Evolutionary conservation across 306 rosid species (phyloP).

Genomic region (Betula pendula): DNA sequence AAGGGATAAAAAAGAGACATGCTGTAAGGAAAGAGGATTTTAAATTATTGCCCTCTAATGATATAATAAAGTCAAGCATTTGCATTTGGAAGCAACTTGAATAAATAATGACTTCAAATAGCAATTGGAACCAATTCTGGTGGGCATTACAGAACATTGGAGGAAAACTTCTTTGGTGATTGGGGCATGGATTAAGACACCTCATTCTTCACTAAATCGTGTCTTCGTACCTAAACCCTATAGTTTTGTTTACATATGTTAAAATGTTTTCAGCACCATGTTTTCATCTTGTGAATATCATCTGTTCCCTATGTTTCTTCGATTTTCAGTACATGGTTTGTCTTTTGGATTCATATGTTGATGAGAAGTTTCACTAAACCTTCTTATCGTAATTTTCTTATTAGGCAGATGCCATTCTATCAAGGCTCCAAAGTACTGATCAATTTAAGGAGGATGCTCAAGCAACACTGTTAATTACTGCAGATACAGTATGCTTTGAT

Average conservation of each 20-base stretch:
- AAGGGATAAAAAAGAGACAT: background rate
- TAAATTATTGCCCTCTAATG: too few relatives aligned
- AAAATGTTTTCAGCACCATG: background rate
- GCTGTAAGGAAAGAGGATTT: background rate
- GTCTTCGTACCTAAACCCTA: too few relatives aligned
- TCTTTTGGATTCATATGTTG: background rate
- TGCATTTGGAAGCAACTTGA: conserved; percentile 1
- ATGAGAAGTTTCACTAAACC: background rate
- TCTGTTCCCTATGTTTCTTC: background rate
- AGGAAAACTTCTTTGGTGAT: background rate
- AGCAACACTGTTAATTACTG: conserved; percentile 68
- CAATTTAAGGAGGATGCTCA: conserved; percentile 49
- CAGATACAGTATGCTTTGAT: conserved; percentile 71
- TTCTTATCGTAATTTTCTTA: conserved; percentile 28
- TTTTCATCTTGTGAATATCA: background rate
- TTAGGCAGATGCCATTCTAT: conserved; percentile 89
- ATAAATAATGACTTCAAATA: background rate
- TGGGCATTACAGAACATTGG: background rate
- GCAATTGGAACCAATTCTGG: background rate
- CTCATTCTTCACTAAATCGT: background rate
- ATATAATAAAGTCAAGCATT: background rate
- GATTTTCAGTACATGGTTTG: background rate
- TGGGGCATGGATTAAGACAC: background rate
- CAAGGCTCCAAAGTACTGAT: conserved; percentile 45
- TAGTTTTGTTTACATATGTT: too few relatives aligned